phyloP scores from a whole-genome alignment of 2,329 filamentous ascomycete species.

The Clonostachys byssicola region DNA sequence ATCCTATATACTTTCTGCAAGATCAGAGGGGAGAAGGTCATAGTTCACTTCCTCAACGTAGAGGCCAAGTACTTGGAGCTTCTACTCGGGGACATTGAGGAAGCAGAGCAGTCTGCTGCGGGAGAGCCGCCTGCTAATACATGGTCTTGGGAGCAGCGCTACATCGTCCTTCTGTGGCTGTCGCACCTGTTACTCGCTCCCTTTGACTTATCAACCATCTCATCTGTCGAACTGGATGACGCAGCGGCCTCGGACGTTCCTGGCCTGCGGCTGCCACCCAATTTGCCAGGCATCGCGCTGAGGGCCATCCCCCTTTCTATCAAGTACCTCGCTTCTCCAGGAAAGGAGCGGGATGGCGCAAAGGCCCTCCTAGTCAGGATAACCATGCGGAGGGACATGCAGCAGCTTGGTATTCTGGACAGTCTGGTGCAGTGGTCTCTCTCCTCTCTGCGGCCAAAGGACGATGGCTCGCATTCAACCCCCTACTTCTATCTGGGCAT shows the following conservation, averaged over 20 bases:
- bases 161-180: constrained; percentile 83
- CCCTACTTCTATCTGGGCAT: constrained; percentile 77
- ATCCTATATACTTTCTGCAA: constrained; percentile 92
- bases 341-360: constrained; percentile 89
- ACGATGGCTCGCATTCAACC: constrained; percentile 31
- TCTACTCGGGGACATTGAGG: constrained; percentile 71
- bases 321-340: constrained; percentile 67
- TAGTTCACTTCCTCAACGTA: constrained; percentile 86
- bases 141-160: constrained; percentile 83
- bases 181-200: constrained; percentile 79
- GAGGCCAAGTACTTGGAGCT: constrained; percentile 83
- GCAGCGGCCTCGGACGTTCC: constrained; percentile 32
- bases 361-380: constrained; percentile 76
- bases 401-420: constrained; percentile 65
- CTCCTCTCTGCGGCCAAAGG: constrained; percentile 45
- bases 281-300: constrained; percentile 65
- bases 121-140: constrained; percentile 4
- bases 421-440: constrained; percentile 70
- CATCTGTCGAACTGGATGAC: constrained; percentile 50
- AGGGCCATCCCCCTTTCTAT: constrained; percentile 69
- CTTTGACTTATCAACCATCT: constrained; percentile 87
- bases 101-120: constrained; percentile 30
- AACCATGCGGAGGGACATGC: constrained; percentile 85
- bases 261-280: constrained; percentile 49
- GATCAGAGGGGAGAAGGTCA: constrained; percentile 87